Evolutionary conservation across 2,329 filamentous ascomycete species (phyloP).

Genomic region (Claviceps monticola): DNA sequence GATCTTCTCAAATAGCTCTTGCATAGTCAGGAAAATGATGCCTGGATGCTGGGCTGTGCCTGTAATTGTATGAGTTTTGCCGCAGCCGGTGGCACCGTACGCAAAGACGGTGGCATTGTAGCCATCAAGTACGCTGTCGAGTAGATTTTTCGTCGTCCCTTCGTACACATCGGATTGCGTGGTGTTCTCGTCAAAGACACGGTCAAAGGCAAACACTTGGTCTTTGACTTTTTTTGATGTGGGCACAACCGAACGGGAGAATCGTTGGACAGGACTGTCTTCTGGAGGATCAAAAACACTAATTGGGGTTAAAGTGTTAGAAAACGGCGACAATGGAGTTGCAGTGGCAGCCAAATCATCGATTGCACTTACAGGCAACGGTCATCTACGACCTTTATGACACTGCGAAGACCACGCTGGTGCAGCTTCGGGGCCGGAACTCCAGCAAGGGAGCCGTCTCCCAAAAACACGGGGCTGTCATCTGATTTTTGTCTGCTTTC

Average conservation of each 20-base stretch:
- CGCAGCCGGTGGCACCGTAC: slow-evolving; percentile 93
- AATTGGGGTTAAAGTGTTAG: not conserved
- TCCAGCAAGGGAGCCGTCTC: slow-evolving; percentile 87
- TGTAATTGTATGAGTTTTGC: slow-evolving; percentile 95
- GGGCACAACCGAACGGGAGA: slow-evolving; percentile 67
- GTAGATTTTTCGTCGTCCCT: slow-evolving; percentile 71
- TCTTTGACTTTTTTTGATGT: slow-evolving; percentile 90
- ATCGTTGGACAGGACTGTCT: slow-evolving; percentile 80
- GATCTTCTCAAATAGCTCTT: slow-evolving; percentile 95
- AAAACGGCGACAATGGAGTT: not conserved
- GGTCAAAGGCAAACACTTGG: slow-evolving; percentile 92
- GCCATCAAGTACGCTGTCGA: slow-evolving; percentile 90
- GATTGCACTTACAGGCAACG: slow-evolving; percentile 68
- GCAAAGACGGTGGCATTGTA: slow-evolving; percentile 99
- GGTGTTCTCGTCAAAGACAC: slow-evolving; percentile 91
- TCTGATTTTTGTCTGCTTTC: slow-evolving; percentile 47
- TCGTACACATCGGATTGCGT: slow-evolving; percentile 92
- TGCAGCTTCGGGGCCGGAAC: slow-evolving; percentile 72
- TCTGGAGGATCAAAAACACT: slow-evolving; percentile 97
- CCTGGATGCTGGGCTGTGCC: slow-evolving; percentile 86
- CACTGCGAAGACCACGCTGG: slow-evolving; percentile 73
- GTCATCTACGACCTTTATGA: slow-evolving; percentile 94
- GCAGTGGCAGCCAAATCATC: not conserved
- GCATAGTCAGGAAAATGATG: slow-evolving; percentile 98
- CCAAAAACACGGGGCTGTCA: slow-evolving; percentile 83